These are phyloP conservation scores for Triticum aestivum DNA, from an alignment of 176 grass and related monocot species.

Conservation along the genomic window DNA sequence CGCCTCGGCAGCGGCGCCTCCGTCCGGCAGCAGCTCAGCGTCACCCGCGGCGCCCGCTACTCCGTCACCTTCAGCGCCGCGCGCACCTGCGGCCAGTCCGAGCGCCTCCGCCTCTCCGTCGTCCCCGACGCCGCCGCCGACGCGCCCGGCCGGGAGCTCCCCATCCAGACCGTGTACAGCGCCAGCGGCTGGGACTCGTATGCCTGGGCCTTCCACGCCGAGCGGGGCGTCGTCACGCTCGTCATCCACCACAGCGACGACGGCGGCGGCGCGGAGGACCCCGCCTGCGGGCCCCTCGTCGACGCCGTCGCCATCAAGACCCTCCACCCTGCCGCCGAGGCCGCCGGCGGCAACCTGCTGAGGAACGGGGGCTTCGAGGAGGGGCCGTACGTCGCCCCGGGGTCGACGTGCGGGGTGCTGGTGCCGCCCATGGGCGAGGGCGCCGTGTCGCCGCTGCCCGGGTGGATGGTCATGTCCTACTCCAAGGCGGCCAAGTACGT, in stretches of 20 bases:
- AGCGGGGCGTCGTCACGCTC: not conserved
- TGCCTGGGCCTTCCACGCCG: constrained; percentile 35
- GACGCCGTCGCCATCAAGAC: constrained; percentile 41
- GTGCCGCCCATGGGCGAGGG: constrained; percentile 50
- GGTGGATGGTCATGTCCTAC: constrained; percentile 69
- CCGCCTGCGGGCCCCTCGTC: constrained; percentile 35
- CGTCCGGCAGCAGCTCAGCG: constrained; percentile 25
- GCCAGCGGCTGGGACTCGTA: constrained; percentile 48
- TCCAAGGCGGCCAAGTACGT: constrained; percentile 48
- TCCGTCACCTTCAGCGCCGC: constrained; percentile 44
- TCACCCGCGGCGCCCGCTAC: constrained; percentile 33
- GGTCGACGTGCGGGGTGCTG: constrained; percentile 34
- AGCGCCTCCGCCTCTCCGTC: constrained; percentile 41
- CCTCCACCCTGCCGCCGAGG: constrained; percentile 6
- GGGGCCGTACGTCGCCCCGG: constrained; percentile 31
- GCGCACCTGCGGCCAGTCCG: constrained; percentile 39
- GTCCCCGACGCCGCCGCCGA: constrained; percentile 9
- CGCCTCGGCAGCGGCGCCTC: constrained; percentile 48
- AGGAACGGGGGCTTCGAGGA: constrained; percentile 54
- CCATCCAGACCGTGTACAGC: constrained; percentile 45
- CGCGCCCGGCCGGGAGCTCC: constrained; percentile 44
- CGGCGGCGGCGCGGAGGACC: constrained; percentile 30
- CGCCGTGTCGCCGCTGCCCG: constrained; percentile 63
- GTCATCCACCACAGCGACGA: constrained; percentile 36
- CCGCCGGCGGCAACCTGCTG: constrained; percentile 8